Evolutionary conservation across 441 rosid species (phyloP), one percentile per base, ranked within the genome.

Genomic region (Gossypium davidsonii): DNA sequence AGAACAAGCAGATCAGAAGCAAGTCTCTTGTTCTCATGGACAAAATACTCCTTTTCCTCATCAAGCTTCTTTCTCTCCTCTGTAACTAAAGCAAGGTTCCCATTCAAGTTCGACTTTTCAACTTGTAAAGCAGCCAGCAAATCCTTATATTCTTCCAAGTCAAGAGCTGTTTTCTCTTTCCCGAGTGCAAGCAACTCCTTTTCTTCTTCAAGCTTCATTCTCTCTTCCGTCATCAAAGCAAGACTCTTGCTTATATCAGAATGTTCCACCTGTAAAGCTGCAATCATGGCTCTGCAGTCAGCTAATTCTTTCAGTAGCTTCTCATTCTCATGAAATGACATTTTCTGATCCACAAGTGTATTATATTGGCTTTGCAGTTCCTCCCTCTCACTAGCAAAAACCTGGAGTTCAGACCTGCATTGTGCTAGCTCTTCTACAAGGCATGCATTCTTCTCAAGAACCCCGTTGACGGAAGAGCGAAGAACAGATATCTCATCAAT

Each of bases 341-440:
- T 70, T 58, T 83, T 88, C 79, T 87, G 90, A 64, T 85, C 90
- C 60, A 70, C 78, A 56, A 85, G 84, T 73, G 77, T 80, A 83
- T 71, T 76, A 78, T 89, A 76, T 81, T 88, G 89, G 61, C 77
- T 72, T 63, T 81, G 82, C 73, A 87, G 85, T 73, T 87, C 91
- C 80, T 84, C 92, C 72, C 77, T 88, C 61, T 77, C 84, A 76
- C 73, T 70, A 28, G 79, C 67, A 81, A 81, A 79, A 72, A 82
- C 85, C 75, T 80, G 76, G 71, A 88, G 89, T 74, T 92, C 87
- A 83, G 91, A 89, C 81, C 81, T 87, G 84, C 97, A 86, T 48
- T 69, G 83, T 66, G 83, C 79, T 76, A 89, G 91, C 83, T 92
- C 97, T 79, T 87, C 81, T 52, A 64, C 78, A 78, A 93, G 89